Evolutionary conservation across 805 yeast species (phyloP), one percentile per base, ranked within the genome.

Genomic region (Ogataea sp.): DNA sequence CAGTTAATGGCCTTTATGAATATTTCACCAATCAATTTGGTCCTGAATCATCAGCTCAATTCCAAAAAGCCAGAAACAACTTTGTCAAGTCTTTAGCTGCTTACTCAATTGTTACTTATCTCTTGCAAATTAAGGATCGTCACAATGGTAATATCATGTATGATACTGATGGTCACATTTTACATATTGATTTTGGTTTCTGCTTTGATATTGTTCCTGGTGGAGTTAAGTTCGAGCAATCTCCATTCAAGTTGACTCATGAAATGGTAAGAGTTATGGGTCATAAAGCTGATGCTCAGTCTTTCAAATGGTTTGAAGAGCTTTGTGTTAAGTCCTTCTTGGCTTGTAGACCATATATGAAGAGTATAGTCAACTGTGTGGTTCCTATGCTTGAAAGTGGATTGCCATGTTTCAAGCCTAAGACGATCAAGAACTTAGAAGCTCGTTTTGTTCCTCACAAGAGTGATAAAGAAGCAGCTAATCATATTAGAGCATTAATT

Each of bases 151-250:
- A 93, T 60, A 90, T 93, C 46, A 82, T 93, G 85, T 86, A 93
- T 55, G 98, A 93, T 56, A 86, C 81, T 43, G 83, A 85, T 52
- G 99, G 99, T 5, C 96, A 93, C 57, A 77, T 94, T 44, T 66
- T 94, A 45, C 99, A 93, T 61, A 86, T 94, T 61, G 99, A 93
- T 64, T 93, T 93, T 65, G 99, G 99, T 3, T 93, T 93, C 71
- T 89, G 96, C 53, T 94, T 93, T 58, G 99, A 93, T 64, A 93
- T 93, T 59, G 97, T 86, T 26, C 99, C 99, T 9, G 99, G 99
- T 48, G 98, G 98, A 27, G 97, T 93, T 36, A 86, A 81, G 53
- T 94, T 93, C 57, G 99, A 93, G 53, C 95, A 87, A n/a, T 96
- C 95, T 1, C 97, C 98, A 11, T 93, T 93, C 70, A 93, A 93